phyloP scores from a whole-genome alignment of 139 green algal species.

The Marvania coccoides region DNA sequence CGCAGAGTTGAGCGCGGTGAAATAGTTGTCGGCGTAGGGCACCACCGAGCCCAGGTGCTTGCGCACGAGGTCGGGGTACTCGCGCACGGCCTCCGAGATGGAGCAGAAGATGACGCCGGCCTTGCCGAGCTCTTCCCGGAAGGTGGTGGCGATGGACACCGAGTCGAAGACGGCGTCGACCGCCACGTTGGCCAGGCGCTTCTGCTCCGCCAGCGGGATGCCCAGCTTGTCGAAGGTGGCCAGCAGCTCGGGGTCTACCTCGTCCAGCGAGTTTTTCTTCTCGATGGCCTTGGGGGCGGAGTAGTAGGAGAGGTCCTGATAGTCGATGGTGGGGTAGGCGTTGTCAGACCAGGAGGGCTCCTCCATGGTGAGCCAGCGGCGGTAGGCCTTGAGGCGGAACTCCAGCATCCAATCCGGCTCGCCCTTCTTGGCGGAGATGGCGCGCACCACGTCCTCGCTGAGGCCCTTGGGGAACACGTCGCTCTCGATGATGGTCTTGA shows the following conservation, averaged over 20 bases:
- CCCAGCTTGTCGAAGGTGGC: slow-evolving; percentile 95
- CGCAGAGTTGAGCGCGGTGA: slow-evolving; percentile 91
- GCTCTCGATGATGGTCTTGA: slow-evolving; percentile 90
- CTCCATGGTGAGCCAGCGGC: slow-evolving; percentile 94
- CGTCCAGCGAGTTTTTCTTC: slow-evolving; percentile 80
- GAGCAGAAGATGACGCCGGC: slow-evolving; percentile 95
- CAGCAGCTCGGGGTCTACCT: slow-evolving; percentile 97
- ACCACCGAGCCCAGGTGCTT: slow-evolving; percentile 90
- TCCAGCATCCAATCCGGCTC: slow-evolving; percentile 99
- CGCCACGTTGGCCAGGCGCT: slow-evolving; percentile 94
- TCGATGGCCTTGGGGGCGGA: slow-evolving; percentile 87
- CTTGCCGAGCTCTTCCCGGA: slow-evolving; percentile 89
- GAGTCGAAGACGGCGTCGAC: slow-evolving; percentile 98
- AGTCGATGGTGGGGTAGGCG: slow-evolving; percentile 75
- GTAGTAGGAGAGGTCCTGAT: slow-evolving; percentile 92
- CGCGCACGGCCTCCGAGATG: slow-evolving; percentile 90
- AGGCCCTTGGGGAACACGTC: slow-evolving; percentile 81
- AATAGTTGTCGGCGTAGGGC: slow-evolving; percentile 97
- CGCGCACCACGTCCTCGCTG: slow-evolving; percentile 88
- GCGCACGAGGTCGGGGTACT: slow-evolving; percentile 93
- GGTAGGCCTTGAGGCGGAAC: slow-evolving; percentile 87
- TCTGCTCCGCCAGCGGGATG: slow-evolving; percentile 97
- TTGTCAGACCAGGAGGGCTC: slow-evolving; percentile 32
- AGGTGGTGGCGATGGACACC: slow-evolving; percentile 98
- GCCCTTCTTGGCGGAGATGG: slow-evolving; percentile 96